A percentile compares a stretch with the other conserved stretches of the same genome.
Conservation (phyloP, 108 stramenopile genomes). For the Cyclotella distinguenda region DNA sequence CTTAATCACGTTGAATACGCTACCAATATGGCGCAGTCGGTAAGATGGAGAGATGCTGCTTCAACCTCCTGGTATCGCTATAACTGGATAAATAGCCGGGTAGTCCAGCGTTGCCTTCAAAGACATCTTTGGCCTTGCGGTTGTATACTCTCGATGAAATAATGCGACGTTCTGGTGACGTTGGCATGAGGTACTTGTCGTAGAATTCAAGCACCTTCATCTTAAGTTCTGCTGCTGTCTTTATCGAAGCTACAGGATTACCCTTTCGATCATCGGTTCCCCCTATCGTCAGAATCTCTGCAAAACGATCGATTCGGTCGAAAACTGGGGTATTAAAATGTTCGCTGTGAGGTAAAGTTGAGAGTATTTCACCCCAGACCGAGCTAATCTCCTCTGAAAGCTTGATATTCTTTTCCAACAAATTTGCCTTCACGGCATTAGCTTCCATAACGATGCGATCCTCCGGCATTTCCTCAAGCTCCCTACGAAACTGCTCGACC, state of each 20-base stretch:
- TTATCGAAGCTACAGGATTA: slow-evolving; percentile 16
- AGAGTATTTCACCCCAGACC: slow-evolving; percentile 74
- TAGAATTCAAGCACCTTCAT: slow-evolving; percentile 63
- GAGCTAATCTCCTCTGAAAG: slow-evolving; percentile 68
- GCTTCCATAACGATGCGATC: slow-evolving; percentile 74
- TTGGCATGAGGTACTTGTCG: slow-evolving; percentile 58
- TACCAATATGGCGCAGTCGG: slow-evolving; percentile 79
- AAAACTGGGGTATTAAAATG: slow-evolving; percentile 61
- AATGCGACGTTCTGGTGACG: slow-evolving; percentile 57
- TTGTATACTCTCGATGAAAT: slow-evolving; percentile 75
- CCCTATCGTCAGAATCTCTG: slow-evolving; percentile 61
- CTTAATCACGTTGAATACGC: too few species aligned
- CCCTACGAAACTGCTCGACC: slow-evolving; percentile 71
- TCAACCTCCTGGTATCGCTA: slow-evolving; percentile 70
- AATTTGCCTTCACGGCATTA: slow-evolving; percentile 69
- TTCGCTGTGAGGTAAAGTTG: slow-evolving; percentile 51
- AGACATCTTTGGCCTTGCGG: slow-evolving; percentile 58
- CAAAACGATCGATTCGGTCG: slow-evolving; percentile 70
- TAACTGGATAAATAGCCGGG: slow-evolving; percentile 72
- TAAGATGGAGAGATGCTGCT: slow-evolving; percentile 73
- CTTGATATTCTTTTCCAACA: slow-evolving; percentile 77
- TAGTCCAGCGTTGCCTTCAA: slow-evolving; percentile 56
- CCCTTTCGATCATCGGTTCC: slow-evolving; percentile 2
- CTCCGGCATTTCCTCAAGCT: slow-evolving; percentile 73
- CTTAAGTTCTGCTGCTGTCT: slow-evolving; percentile 63